Evolutionary conservation across 108 stramenopile genomes (phyloP).

Genomic region (Bacterosira constricta): DNA sequence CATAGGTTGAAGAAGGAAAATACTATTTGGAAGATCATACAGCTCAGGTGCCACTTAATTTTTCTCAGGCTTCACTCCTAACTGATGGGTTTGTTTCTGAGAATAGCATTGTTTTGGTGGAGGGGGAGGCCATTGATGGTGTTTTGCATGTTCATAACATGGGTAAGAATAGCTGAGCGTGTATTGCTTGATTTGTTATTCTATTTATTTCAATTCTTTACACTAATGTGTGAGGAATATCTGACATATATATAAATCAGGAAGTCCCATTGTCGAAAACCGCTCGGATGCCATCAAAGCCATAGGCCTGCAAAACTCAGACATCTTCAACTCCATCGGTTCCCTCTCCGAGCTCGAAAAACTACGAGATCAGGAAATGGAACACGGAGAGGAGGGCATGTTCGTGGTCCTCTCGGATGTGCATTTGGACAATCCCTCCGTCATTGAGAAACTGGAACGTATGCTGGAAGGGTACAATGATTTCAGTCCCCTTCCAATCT

Average conservation of each 20-base stretch:
- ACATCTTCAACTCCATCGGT: conserved; percentile 69
- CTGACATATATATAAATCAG: conserved; percentile 3
- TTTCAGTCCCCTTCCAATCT: conserved; percentile 63
- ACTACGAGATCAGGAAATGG: conserved; percentile 59
- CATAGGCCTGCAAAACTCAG: conserved; percentile 63
- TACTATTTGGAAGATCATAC: conserved; percentile 85
- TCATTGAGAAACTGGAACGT: conserved; percentile 74
- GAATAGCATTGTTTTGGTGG: conserved; percentile 85
- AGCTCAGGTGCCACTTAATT: conserved; percentile 65
- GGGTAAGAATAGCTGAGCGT: conserved; percentile 25
- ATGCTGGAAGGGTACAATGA: conserved; percentile 78
- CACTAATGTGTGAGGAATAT: neutral
- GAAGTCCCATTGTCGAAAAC: conserved; percentile 77
- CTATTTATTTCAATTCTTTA: neutral
- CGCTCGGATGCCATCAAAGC: conserved; percentile 63
- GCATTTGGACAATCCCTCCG: conserved; percentile 86
- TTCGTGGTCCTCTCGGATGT: conserved; percentile 89
- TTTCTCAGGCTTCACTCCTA: conserved; percentile 54
- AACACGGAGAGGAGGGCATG: conserved; percentile 63
- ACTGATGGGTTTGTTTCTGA: conserved; percentile 85
- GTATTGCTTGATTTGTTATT: neutral
- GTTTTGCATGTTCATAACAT: conserved; percentile 69
- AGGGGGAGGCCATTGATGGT: conserved; percentile 87
- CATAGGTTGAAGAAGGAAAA: conserved; percentile 63
- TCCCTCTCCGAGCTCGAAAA: conserved; percentile 63